Evolutionary conservation across 495 filamentous ascomycete species (phyloP).

Genomic region (Rhizodiscina lignyota): DNA sequence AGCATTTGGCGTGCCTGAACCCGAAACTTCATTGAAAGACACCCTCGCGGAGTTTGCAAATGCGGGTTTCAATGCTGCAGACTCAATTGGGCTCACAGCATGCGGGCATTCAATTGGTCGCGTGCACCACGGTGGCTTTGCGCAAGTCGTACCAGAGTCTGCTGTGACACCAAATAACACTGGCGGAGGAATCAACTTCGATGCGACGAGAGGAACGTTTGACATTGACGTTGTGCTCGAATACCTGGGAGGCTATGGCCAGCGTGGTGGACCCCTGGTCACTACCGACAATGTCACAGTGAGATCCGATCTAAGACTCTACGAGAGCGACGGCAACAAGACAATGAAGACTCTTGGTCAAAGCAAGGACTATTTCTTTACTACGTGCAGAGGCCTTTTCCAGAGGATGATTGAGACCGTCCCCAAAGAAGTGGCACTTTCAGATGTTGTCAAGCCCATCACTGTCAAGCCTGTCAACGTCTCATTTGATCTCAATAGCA

Average conservation of each 20-base stretch:
- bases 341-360: constrained; percentile 3
- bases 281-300: constrained; percentile 3
- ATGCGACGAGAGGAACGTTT: constrained; percentile 3
- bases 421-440: not conserved
- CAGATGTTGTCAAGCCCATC: constrained; percentile 1
- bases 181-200: constrained; percentile 1
- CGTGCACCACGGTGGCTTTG: constrained; percentile 3
- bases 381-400: constrained; percentile 1
- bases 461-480: constrained; percentile 4
- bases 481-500: too few species aligned
- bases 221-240: constrained; percentile 4
- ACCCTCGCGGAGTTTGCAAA: constrained; percentile 3
- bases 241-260: constrained; percentile 3
- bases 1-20: too few species aligned
- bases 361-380: constrained; percentile 1
- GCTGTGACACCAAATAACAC: too few species aligned
- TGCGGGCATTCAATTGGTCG: constrained; percentile 6
- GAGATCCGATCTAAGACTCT: constrained; percentile 3
- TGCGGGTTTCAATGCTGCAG: constrained; percentile 4
- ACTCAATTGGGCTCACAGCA: constrained; percentile 4
- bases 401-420: constrained; percentile 4
- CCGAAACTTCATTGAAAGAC: too few species aligned
- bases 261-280: constrained; percentile 2
- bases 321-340: constrained; percentile 3
- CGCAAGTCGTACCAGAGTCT: constrained; percentile 1